These are phyloP conservation scores for Teunomyces barrocoloradensis DNA, from an alignment of 805 yeast species.

Conservation along the genomic window DNA sequence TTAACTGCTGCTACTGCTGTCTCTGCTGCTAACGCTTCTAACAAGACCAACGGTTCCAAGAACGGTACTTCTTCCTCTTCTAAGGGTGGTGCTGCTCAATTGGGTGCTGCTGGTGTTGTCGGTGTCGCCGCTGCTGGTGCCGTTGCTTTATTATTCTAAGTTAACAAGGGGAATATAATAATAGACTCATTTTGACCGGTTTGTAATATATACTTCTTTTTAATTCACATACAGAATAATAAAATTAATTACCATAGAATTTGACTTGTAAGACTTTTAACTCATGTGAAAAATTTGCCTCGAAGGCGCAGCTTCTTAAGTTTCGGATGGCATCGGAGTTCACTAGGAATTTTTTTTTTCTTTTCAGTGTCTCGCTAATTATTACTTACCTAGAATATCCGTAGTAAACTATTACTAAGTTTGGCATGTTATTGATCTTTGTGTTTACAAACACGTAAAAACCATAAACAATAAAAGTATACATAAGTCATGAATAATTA, in stretches of 20 bases:
- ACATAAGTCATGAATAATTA: slow-evolving; percentile 1
- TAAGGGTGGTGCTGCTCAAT: slow-evolving; percentile 46
- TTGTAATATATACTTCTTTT: slow-evolving; percentile 4
- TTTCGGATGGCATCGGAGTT: neutral
- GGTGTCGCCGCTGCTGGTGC: slow-evolving; percentile 89
- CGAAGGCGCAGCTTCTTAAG: neutral
- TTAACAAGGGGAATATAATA: slow-evolving; percentile 10
- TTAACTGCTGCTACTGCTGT: slow-evolving; percentile 70
- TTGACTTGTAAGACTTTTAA: neutral
- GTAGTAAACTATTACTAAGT: neutral
- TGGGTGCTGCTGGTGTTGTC: slow-evolving; percentile 55
- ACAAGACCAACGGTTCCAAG: slow-evolving; percentile 39
- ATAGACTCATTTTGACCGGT: slow-evolving; percentile 3
- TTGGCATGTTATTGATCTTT: neutral
- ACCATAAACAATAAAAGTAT: neutral
- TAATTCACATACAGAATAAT: slow-evolving; percentile 4
- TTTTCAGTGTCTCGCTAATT: neutral
- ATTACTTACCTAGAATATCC: neutral
- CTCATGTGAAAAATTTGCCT: neutral
- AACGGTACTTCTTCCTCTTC: slow-evolving; percentile 30
- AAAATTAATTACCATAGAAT: neutral
- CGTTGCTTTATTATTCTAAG: slow-evolving; percentile 54
- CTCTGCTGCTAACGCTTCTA: slow-evolving; percentile 55
- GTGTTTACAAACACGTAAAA: neutral
- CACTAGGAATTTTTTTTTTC: too few species aligned